Percentiles rank a stretch among this genome's conserved stretches.
Evolutionary conservation across 169 alveolate species (phyloP).

Genomic region (Eimeria maxima): DNA sequence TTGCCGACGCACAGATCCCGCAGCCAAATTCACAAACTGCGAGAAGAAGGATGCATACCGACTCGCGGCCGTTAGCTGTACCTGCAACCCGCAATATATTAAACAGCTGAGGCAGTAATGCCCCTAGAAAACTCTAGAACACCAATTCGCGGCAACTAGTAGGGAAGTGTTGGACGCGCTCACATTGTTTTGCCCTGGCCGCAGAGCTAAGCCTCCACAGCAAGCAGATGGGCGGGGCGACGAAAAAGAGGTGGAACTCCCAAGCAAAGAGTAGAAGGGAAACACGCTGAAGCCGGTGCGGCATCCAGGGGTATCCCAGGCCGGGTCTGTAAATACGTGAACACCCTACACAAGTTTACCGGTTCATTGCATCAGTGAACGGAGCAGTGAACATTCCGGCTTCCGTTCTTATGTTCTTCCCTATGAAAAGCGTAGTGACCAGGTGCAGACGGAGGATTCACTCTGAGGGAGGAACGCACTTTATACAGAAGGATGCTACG

Average conservation of each 20-base stretch:
- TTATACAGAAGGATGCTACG: slow-evolving; percentile 54
- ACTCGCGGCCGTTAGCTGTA: slow-evolving; percentile 27
- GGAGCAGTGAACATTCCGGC: not conserved
- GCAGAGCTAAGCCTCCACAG: slow-evolving; percentile 45
- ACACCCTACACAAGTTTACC: not conserved
- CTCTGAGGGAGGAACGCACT: not conserved
- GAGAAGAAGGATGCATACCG: slow-evolving; percentile 49
- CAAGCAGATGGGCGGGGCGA: slow-evolving; percentile 29
- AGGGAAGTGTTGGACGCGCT: not conserved
- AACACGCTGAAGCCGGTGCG: slow-evolving; percentile 71
- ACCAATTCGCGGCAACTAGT: too few species aligned
- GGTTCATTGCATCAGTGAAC: not conserved
- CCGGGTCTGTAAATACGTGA: slow-evolving; percentile 31
- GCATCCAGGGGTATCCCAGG: slow-evolving; percentile 60
- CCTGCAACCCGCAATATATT: not conserved
- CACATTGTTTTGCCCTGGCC: not conserved
- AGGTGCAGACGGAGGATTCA: not conserved
- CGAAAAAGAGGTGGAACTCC: slow-evolving; percentile 51
- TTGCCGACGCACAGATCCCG: slow-evolving; percentile 65
- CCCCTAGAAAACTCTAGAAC: too few species aligned
- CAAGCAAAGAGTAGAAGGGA: slow-evolving; percentile 30
- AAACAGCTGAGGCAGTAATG: not conserved
- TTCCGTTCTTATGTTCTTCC: not conserved
- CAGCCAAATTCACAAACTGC: slow-evolving; percentile 71
- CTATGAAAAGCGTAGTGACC: not conserved